Evolutionary conservation across 2,329 filamentous ascomycete species (phyloP).

Genomic region (Penicillium hordei): DNA sequence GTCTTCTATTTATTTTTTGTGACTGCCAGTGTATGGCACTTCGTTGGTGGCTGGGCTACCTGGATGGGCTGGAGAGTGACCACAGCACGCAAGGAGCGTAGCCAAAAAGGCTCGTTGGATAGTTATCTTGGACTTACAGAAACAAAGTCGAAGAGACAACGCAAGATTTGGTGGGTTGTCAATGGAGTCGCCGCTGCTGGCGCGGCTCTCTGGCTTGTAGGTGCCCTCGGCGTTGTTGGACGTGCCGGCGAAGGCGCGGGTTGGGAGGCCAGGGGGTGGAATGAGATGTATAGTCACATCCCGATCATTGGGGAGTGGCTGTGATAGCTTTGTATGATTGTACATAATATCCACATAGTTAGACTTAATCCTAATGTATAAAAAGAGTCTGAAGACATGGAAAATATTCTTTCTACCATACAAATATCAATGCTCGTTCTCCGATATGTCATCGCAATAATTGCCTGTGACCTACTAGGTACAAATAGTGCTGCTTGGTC

Average conservation of each 20-base stretch:
- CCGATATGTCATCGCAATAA: background rate
- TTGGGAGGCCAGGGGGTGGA: slow-evolving; percentile 79
- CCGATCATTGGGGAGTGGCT: slow-evolving; percentile 57
- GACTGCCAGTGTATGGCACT: slow-evolving; percentile 68
- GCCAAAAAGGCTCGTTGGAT: slow-evolving; percentile 33
- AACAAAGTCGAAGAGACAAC: slow-evolving; percentile 53
- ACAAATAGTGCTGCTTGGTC: background rate
- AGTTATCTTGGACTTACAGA: slow-evolving; percentile 45
- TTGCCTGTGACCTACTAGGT: background rate
- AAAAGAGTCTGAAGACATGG: background rate
- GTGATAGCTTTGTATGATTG: slow-evolving; percentile 26
- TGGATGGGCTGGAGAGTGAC: slow-evolving; percentile 64
- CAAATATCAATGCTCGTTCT: background rate
- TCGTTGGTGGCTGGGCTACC: slow-evolving; percentile 80
- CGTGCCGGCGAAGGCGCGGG: slow-evolving; percentile 67
- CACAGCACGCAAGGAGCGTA: slow-evolving; percentile 31
- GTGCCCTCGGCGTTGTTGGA: slow-evolving; percentile 75
- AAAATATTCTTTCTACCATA: background rate
- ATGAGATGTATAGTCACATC: slow-evolving; percentile 66
- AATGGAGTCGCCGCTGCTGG: slow-evolving; percentile 63
- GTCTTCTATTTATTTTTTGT: slow-evolving; percentile 69
- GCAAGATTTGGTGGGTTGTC: slow-evolving; percentile 68
- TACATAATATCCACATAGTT: slow-evolving; percentile 2
- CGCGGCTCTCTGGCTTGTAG: slow-evolving; percentile 73
- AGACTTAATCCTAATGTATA: slow-evolving; percentile 3